Conservation (phyloP, 169 alveolate genomes). For the Cryptosporidium sp. region DNA sequence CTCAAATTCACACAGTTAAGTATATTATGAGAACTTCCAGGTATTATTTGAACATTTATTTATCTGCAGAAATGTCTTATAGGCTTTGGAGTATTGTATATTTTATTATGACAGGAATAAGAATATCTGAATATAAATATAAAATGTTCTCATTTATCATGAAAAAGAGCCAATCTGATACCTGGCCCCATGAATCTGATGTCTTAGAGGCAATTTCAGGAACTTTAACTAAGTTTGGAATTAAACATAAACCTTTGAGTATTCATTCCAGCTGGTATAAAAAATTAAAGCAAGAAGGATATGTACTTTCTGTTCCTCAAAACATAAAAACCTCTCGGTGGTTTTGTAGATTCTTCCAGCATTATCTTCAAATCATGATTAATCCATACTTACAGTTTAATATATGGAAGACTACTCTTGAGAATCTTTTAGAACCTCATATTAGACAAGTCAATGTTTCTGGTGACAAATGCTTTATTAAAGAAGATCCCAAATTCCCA, state of each 20-base stretch:
- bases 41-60: conserved; percentile 37
- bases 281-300: conserved; percentile 56
- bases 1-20: conserved; percentile 33
- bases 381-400: conserved; percentile 49
- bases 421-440: conserved; percentile 45
- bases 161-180: conserved; percentile 35
- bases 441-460: conserved; percentile 32
- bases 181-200: conserved; percentile 72
- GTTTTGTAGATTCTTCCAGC: conserved; percentile 74
- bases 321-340: conserved; percentile 60
- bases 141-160: conserved; percentile 37
- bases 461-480: conserved; percentile 40
- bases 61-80: conserved; percentile 49
- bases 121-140: conserved; percentile 11
- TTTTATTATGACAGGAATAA: conserved; percentile 31
- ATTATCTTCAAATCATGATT: conserved; percentile 45
- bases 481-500: conserved; percentile 71
- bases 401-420: conserved; percentile 36
- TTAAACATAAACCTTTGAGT: conserved; percentile 36
- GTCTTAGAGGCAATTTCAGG: conserved; percentile 60
- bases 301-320: conserved; percentile 39
- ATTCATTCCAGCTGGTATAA: conserved; percentile 63
- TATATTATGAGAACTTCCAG: conserved; percentile 63
- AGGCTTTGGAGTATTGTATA: conserved; percentile 55
- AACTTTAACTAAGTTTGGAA: conserved; percentile 6